Conservation (phyloP, 768 basidiomycete genomes). For the Xerocomellus chrysenteron region DNA sequence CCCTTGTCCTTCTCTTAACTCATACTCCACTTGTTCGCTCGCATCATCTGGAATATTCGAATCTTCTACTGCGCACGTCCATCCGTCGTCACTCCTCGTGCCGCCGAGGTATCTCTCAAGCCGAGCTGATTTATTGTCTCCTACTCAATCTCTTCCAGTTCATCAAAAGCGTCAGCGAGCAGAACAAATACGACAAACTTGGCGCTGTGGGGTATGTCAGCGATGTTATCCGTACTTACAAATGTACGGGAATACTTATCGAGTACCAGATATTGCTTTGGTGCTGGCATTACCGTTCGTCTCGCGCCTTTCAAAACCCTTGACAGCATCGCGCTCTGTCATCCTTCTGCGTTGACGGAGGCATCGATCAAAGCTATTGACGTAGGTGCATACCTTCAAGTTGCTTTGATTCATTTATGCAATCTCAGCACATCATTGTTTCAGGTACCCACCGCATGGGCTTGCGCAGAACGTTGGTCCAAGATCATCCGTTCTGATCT, state of each 20-base stretch:
- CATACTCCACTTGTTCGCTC: slow-evolving; percentile 13
- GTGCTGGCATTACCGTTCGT: slow-evolving; percentile 32
- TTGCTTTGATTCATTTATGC: background rate
- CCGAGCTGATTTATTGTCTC: background rate
- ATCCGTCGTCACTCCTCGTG: slow-evolving; percentile 28
- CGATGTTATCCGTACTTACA: background rate
- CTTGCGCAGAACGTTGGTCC: slow-evolving; percentile 36
- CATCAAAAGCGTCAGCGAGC: slow-evolving; percentile 36
- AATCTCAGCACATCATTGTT: background rate
- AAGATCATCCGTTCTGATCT: background rate
- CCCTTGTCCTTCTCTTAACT: background rate
- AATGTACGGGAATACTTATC: background rate
- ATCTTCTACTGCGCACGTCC: slow-evolving; percentile 24
- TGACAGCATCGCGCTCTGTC: slow-evolving; percentile 40
- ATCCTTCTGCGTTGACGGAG: slow-evolving; percentile 35
- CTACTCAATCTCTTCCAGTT: slow-evolving; percentile 26
- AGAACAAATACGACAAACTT: slow-evolving; percentile 40
- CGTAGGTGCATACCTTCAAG: background rate
- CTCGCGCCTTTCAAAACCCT: slow-evolving; percentile 33
- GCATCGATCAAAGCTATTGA: slow-evolving; percentile 38
- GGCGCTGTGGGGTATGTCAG: slow-evolving; percentile 41
- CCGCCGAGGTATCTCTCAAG: slow-evolving; percentile 20
- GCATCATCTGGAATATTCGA: slow-evolving; percentile 21
- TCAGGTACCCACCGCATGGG: slow-evolving; percentile 34
- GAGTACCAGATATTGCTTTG: slow-evolving; percentile 37